Conservation (phyloP, 257 asterid species). For the Cynanchum wilfordii region DNA sequence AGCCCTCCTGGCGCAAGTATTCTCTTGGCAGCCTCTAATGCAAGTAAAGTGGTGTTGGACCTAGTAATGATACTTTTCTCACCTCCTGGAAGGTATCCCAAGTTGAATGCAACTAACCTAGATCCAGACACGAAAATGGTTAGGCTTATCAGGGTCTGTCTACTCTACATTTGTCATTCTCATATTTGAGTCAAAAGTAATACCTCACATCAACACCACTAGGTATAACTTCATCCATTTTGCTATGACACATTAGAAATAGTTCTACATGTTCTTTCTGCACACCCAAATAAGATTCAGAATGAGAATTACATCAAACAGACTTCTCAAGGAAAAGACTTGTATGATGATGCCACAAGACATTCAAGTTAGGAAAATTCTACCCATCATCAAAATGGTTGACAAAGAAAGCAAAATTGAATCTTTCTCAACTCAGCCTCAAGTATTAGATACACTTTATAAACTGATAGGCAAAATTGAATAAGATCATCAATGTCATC, state of each 20-base stretch:
- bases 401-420: not conserved
- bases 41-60: constrained; percentile 63
- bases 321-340: not conserved
- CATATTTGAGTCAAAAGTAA: constrained; percentile 1
- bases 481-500: not conserved
- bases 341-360: not conserved
- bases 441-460: not conserved
- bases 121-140: constrained; percentile 4
- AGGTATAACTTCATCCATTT: constrained; percentile 79
- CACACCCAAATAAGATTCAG: constrained; percentile 19
- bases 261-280: constrained; percentile 84
- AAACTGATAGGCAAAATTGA: not conserved
- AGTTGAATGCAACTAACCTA: constrained; percentile 89
- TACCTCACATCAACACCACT: constrained; percentile 66
- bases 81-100: constrained; percentile 97
- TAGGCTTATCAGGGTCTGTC: not conserved
- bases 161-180: not conserved
- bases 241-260: constrained; percentile 69
- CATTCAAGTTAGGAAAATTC: not conserved
- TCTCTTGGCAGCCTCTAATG: constrained; percentile 70
- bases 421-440: not conserved
- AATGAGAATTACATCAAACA: not conserved
- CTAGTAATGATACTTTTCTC: constrained; percentile 60
- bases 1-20: constrained; percentile 69
- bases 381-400: not conserved